phyloP scores from a whole-genome alignment of 2,329 filamentous ascomycete genomes.

The Ceratocystis papillata region DNA sequence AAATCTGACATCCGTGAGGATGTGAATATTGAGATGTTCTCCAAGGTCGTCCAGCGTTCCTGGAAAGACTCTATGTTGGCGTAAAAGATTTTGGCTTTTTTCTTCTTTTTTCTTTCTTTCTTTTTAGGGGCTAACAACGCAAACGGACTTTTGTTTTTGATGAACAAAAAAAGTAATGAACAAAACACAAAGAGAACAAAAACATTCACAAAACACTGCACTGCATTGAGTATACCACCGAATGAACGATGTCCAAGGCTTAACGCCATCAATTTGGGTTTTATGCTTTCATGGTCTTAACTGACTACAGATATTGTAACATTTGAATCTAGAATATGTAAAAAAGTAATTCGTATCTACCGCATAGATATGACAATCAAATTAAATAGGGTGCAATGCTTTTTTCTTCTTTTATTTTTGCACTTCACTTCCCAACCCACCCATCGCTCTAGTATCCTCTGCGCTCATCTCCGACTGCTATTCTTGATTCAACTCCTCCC shows the following conservation, averaged over 20 bases:
- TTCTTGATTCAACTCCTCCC: constrained; percentile 61
- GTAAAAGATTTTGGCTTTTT: constrained; percentile 14
- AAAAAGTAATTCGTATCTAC: constrained; percentile 5
- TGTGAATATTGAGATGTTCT: constrained; percentile 80
- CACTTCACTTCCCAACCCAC: neutral
- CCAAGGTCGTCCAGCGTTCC: constrained; percentile 66
- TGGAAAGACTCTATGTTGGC: constrained; percentile 54
- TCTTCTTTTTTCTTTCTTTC: constrained; percentile 20
- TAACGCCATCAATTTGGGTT: neutral
- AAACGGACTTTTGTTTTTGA: constrained; percentile 14
- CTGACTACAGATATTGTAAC: neutral
- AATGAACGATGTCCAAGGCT: too few species aligned
- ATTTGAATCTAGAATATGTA: neutral
- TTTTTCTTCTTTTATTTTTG: neutral
- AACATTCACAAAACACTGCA: constrained; percentile 10
- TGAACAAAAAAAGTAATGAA: constrained; percentile 23
- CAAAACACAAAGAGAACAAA: constrained; percentile 20
- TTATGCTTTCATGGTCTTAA: neutral
- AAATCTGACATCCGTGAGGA: constrained; percentile 92
- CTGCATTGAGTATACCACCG: neutral
- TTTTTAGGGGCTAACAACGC: constrained; percentile 15
- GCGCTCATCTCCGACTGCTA: constrained; percentile 27
- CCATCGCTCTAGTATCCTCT: neutral
- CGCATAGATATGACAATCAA: neutral
- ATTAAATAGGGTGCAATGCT: neutral